Evolutionary conservation across 2,329 filamentous ascomycete genomes (phyloP).

Genomic region (Nemania sp.): DNA sequence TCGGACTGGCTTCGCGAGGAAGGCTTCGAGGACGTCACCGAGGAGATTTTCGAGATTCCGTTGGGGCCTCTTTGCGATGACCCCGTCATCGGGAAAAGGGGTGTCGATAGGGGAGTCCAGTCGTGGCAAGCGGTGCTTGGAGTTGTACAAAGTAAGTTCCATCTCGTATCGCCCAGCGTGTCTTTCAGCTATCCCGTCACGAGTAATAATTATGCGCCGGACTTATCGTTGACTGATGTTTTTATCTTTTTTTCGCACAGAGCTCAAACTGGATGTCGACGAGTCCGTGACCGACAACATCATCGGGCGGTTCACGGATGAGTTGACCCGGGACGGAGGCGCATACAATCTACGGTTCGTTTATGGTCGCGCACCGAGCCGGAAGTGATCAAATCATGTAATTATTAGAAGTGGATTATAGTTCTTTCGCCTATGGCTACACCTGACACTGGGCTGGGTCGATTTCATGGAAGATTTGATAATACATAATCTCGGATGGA

Average conservation of each 20-base stretch:
- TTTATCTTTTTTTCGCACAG: background rate
- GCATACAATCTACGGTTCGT: background rate
- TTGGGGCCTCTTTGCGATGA: background rate
- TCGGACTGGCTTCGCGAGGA: background rate
- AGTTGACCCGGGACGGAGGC: background rate
- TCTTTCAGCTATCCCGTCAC: background rate
- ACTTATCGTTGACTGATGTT: background rate
- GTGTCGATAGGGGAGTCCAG: background rate
- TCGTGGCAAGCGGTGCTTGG: background rate
- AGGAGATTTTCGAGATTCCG: background rate
- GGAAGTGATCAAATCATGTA: background rate
- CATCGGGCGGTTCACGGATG: background rate
- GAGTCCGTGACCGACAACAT: background rate
- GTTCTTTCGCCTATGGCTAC: background rate
- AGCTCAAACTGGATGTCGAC: background rate
- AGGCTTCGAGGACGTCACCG: background rate
- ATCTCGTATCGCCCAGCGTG: background rate
- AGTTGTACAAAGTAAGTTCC: background rate
- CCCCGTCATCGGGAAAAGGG: background rate
- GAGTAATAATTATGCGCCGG: background rate
- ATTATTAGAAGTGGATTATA: background rate
- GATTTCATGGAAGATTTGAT: background rate
- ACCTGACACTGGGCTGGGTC: background rate
- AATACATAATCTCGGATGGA: background rate
- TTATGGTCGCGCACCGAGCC: background rate